These are phyloP conservation scores for Pisolithus marmoratus DNA, from an alignment of 768 basidiomycete genomes.

Conservation along the genomic window DNA sequence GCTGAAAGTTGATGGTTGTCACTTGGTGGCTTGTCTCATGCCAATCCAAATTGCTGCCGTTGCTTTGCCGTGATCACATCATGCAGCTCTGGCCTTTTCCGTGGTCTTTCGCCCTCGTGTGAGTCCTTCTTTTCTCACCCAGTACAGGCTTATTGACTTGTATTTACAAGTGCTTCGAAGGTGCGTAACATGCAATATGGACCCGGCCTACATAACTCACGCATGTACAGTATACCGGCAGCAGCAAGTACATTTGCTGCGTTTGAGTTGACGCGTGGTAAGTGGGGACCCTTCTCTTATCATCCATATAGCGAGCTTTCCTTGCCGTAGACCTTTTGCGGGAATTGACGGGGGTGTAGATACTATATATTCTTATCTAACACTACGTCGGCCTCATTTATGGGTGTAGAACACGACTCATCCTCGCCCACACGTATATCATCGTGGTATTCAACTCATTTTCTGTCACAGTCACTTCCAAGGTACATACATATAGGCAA, in stretches of 20 bases:
- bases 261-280: slow-evolving; percentile 78
- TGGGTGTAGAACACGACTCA: too few species aligned
- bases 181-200: slow-evolving; percentile 22
- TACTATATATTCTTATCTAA: background rate
- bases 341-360: slow-evolving; percentile 20
- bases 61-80: background rate
- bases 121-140: slow-evolving; percentile 25
- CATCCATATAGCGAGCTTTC: background rate
- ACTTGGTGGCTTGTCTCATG: background rate
- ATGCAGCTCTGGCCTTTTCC: slow-evolving; percentile 54
- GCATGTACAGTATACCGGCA: slow-evolving; percentile 67
- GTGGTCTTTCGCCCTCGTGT: slow-evolving; percentile 75
- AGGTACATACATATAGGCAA: too few species aligned
- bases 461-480: too few species aligned
- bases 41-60: background rate
- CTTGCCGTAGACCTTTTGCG: slow-evolving; percentile 15
- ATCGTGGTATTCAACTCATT: too few species aligned
- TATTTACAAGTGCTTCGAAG: slow-evolving; percentile 54
- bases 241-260: slow-evolving; percentile 88
- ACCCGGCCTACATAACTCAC: background rate
- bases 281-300: slow-evolving; percentile 10
- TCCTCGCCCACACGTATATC: too few species aligned
- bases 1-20: background rate
- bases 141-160: background rate
- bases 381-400: background rate